A percentile compares a stretch with the other conserved stretches of the same genome.
These are phyloP conservation scores for Streptanthus diversifolius DNA, from an alignment of 345 rosid genomes.

Conservation along the genomic window DNA sequence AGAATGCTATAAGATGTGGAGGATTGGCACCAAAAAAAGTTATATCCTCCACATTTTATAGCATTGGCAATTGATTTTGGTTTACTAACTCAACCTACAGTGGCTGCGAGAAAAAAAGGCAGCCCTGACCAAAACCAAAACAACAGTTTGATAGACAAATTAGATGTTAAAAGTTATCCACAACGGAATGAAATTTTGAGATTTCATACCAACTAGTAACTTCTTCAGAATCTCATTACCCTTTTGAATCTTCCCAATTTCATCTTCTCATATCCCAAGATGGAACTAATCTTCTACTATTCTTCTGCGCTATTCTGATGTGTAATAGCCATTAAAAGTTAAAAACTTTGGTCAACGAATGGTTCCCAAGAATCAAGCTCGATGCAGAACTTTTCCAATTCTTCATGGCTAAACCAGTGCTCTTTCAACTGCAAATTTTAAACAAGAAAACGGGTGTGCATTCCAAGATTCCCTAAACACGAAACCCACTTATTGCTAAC, in stretches of 20 bases:
- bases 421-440: constrained; percentile 47
- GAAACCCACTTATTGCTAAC: neutral
- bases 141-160: neutral
- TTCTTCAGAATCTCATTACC: neutral
- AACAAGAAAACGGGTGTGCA: neutral
- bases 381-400: constrained; percentile 41
- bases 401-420: constrained; percentile 56
- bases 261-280: neutral
- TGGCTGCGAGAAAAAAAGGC: too few relatives aligned
- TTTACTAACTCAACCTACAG: too few relatives aligned
- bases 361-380: constrained; percentile 31
- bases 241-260: neutral
- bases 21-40: constrained; percentile 85
- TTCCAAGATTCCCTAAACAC: neutral
- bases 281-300: constrained; percentile 4
- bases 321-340: neutral
- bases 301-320: neutral
- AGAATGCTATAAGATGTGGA: constrained; percentile 76
- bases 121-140: neutral
- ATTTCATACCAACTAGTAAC: neutral
- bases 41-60: too few relatives aligned
- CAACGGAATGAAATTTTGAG: constrained; percentile 1
- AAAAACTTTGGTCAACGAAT: constrained; percentile 7
- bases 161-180: neutral
- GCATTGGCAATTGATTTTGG: too few relatives aligned